Evolutionary conservation across 1,284 basidiomycete species (phyloP), one percentile per base, ranked within the genome.

Genomic region (Phellopilus nigrolimitatus): DNA sequence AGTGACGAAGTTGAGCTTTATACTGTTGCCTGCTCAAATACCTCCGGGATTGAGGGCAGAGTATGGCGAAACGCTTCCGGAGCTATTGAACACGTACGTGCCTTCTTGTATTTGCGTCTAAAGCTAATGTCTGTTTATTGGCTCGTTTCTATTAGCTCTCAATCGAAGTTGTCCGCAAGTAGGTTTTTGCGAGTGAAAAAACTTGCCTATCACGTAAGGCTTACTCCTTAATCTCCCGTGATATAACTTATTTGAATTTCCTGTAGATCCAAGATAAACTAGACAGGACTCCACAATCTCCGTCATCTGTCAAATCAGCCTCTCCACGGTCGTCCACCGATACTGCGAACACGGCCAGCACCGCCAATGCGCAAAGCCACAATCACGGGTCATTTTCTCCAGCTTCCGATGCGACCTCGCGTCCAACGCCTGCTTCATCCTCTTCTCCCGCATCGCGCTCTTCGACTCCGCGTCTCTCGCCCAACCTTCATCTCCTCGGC

Each of bases 101-200:
- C 30, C 12, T n/a, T 52, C 49, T 50, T 53, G 57, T 10, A 56
- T 48, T 27, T 42, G 15, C 10, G 9, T n/a, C n/a, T n/a, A n/a
- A n/a, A n/a, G n/a, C n/a, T n/a, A n/a, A n/a, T n/a, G n/a, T n/a
- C n/a, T n/a, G n/a, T n/a, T n/a, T n/a, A n/a, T n/a, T n/a, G n/a
- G n/a, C n/a, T n/a, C n/a, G 30, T 36, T 44, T 31, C 8, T 30
- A 33, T 49, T 13, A 24, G 8, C 15, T 24, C 49, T 47, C 90
- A 94, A 61, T 86, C 88, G 0, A 88, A 94, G 59, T 71, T 98
- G 28, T 95, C 91, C 0, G 93, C 95, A 0, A 92, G 84, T 59
- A 79, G 89, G 39, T 87, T 87, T 62, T 72, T 98, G 50, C 78
- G 95, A 15, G 80, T 95, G 22, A 78, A 84, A 49, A 97, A 97